These are phyloP conservation scores for Spathaspora sp. DNA, from an alignment of 1,139 yeast genomes.

Conservation along the genomic window DNA sequence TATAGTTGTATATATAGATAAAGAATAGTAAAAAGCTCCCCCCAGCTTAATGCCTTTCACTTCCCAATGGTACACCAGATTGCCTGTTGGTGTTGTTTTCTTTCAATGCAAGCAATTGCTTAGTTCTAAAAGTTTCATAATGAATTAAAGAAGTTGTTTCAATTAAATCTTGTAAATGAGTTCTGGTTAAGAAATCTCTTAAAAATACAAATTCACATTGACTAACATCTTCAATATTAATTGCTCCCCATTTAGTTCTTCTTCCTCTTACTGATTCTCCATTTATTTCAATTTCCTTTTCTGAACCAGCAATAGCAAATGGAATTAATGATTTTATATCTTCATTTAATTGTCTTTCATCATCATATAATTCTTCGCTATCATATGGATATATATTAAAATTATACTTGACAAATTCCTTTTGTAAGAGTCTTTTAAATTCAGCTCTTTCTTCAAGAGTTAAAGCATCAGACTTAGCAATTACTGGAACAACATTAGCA, in stretches of 20 bases:
- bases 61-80: slow-evolving; percentile 10
- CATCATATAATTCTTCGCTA: slow-evolving; percentile 69
- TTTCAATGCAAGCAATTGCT: slow-evolving; percentile 90
- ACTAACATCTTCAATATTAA: slow-evolving; percentile 87
- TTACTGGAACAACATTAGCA: slow-evolving; percentile 88
- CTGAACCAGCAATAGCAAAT: slow-evolving; percentile 95
- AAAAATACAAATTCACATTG: slow-evolving; percentile 95
- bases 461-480: slow-evolving; percentile 72
- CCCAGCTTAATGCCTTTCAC: slow-evolving; percentile 6
- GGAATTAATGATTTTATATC: slow-evolving; percentile 83
- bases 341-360: slow-evolving; percentile 74
- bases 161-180: slow-evolving; percentile 93
- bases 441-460: slow-evolving; percentile 81
- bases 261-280: slow-evolving; percentile 88
- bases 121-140: slow-evolving; percentile 90
- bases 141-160: slow-evolving; percentile 88
- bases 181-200: slow-evolving; percentile 90
- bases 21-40: slow-evolving; percentile 8
- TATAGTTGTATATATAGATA: slow-evolving; percentile 1
- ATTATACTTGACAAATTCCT: slow-evolving; percentile 71
- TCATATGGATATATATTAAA: slow-evolving; percentile 89
- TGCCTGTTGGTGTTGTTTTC: slow-evolving; percentile 61
- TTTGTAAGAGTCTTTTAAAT: slow-evolving; percentile 74
- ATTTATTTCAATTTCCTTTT: slow-evolving; percentile 65
- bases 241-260: slow-evolving; percentile 89